Percentiles rank a stretch among this genome's conserved stretches.
Evolutionary conservation across 495 filamentous ascomycete genomes (phyloP).

Genomic region (Xylaria acuta): DNA sequence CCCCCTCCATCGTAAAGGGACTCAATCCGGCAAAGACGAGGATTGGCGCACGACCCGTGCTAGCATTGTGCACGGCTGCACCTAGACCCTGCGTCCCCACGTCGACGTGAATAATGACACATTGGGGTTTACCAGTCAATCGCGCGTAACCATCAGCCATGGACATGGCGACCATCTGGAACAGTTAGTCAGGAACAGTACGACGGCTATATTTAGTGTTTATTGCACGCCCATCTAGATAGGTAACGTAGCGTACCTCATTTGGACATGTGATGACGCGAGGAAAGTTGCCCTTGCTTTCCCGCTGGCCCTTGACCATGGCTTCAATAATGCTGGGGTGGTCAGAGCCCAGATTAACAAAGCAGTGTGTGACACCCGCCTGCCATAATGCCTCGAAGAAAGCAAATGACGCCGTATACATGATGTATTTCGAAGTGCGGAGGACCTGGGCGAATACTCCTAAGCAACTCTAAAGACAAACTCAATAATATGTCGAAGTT

Average conservation of each 20-base stretch:
- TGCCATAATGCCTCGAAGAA: constrained; percentile 97
- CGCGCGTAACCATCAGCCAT: constrained; percentile 97
- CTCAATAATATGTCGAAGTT: neutral
- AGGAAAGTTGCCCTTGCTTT: constrained; percentile 72
- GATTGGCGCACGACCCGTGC: constrained; percentile 83
- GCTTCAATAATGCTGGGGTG: constrained; percentile 92
- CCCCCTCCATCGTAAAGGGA: constrained; percentile 89
- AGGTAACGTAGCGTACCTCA: constrained; percentile 60
- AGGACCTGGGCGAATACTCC: neutral
- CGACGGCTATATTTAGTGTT: neutral
- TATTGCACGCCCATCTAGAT: neutral
- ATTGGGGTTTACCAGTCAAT: constrained; percentile 82
- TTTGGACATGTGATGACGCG: constrained; percentile 93
- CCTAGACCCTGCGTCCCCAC: constrained; percentile 91
- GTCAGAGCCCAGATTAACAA: constrained; percentile 95
- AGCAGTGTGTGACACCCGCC: constrained; percentile 86
- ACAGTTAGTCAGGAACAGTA: neutral
- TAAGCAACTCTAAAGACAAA: neutral
- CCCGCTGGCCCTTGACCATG: constrained; percentile 85
- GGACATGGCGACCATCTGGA: constrained; percentile 93
- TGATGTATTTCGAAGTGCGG: constrained; percentile 27
- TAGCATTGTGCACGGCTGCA: constrained; percentile 91
- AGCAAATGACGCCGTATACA: constrained; percentile 66
- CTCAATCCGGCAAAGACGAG: constrained; percentile 90
- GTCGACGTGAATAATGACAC: constrained; percentile 94